Percentiles rank a stretch among this genome's conserved stretches.
Conservation (phyloP, 768 basidiomycete genomes). For the Russula sp. region DNA sequence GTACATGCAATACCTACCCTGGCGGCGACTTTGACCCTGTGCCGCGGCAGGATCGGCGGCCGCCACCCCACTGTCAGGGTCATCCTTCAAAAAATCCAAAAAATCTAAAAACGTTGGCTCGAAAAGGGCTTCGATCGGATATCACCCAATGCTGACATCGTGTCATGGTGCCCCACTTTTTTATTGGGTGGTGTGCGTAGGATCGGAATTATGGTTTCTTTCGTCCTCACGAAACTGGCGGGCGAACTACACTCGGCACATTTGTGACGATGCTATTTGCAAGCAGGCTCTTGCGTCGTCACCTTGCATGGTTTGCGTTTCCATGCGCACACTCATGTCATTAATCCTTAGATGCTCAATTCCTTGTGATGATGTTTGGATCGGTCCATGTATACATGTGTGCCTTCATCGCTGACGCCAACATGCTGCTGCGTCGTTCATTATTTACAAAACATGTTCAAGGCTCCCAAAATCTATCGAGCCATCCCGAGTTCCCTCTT, state of each 20-base stretch:
- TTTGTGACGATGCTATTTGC: not conserved
- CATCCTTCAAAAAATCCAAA: too few species aligned
- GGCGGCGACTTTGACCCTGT: conserved; percentile 60
- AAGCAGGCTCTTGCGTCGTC: not conserved
- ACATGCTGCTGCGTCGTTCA: not conserved
- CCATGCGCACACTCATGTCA: not conserved
- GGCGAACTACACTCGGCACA: not conserved
- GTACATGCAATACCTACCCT: conserved; percentile 38
- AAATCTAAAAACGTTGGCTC: too few species aligned
- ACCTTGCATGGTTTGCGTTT: not conserved
- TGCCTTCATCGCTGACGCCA: not conserved
- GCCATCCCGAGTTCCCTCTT: not conserved
- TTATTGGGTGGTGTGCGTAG: too few species aligned
- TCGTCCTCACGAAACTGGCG: not conserved
- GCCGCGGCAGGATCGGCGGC: conserved; percentile 44
- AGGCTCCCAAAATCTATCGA: not conserved
- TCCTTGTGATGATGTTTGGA: not conserved
- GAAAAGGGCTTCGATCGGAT: too few species aligned
- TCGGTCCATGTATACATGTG: not conserved
- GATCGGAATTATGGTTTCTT: not conserved
- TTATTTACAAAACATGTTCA: not conserved
- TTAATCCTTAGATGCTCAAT: not conserved
- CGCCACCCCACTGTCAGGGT: conserved; percentile 49
- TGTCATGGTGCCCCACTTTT: too few species aligned
- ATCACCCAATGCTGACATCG: too few species aligned